These are phyloP conservation scores for Immersiporthe knoxdaviesiana DNA, from an alignment of 2,329 filamentous ascomycete genomes.

Conservation along the genomic window DNA sequence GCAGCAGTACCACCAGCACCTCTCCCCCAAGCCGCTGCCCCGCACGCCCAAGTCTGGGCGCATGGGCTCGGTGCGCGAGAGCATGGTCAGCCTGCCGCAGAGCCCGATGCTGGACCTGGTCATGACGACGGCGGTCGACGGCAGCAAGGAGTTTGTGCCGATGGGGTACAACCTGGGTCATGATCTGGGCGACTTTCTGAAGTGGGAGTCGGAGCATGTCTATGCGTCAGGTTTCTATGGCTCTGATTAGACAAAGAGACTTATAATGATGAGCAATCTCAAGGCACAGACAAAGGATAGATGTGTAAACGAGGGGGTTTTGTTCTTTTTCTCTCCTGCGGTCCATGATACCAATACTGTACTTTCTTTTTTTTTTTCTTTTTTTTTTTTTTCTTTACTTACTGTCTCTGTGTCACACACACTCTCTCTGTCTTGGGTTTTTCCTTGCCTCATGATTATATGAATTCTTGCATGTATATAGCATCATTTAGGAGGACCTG, in stretches of 20 bases:
- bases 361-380: neutral
- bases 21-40: neutral
- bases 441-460: neutral
- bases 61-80: slow-evolving; percentile 35
- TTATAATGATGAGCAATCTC: neutral
- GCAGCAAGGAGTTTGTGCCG: slow-evolving; percentile 47
- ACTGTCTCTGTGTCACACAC: neutral
- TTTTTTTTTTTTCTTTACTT: neutral
- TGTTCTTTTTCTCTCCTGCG: neutral
- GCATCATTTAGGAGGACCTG: neutral
- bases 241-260: slow-evolving; percentile 19
- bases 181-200: slow-evolving; percentile 61
- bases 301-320: neutral
- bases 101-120: slow-evolving; percentile 56
- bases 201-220: slow-evolving; percentile 59
- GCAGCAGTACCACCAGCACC: too few relatives aligned
- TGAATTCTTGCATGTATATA: neutral
- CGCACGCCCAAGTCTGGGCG: slow-evolving; percentile 21
- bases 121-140: slow-evolving; percentile 43
- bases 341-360: slow-evolving; percentile 6
- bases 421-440: neutral
- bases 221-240: slow-evolving; percentile 40
- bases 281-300: neutral
- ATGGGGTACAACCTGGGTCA: slow-evolving; percentile 66
- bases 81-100: slow-evolving; percentile 51